A percentile compares a stretch with the other conserved stretches of the same genome.
Evolutionary conservation across 208 protist genomes (phyloP).

Genomic region (Trichomonas vaginalis): DNA sequence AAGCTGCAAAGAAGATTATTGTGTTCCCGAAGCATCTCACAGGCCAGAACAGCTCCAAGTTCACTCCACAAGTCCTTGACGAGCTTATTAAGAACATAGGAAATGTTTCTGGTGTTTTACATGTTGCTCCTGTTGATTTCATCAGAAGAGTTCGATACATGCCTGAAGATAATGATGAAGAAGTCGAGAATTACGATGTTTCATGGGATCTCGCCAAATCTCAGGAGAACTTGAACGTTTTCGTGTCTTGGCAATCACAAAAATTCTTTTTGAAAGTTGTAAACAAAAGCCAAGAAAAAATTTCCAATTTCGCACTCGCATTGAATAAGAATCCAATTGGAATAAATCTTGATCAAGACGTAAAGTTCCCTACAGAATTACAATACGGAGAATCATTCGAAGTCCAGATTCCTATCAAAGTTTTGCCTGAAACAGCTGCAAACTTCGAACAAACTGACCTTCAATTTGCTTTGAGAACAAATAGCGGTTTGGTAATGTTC

Average conservation of each 20-base stretch:
- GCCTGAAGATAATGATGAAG: neutral
- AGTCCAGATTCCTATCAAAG: neutral
- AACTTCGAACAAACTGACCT: neutral
- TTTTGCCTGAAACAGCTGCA: neutral
- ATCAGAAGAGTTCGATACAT: neutral
- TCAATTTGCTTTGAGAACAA: neutral
- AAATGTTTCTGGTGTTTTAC: neutral
- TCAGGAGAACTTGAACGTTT: neutral
- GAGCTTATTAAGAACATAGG: neutral
- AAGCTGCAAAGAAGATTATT: neutral
- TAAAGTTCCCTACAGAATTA: neutral
- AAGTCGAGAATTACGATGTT: neutral
- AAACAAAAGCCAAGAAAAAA: neutral
- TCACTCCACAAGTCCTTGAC: neutral
- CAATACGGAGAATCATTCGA: neutral
- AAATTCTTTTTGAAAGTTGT: neutral
- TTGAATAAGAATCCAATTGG: neutral
- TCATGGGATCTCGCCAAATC: neutral
- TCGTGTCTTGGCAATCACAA: neutral
- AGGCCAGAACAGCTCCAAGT: neutral
- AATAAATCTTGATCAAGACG: neutral
- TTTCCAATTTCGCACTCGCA: neutral
- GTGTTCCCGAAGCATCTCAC: neutral
- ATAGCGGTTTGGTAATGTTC: neutral
- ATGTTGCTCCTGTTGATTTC: neutral